Conservation (phyloP, 73 alveolate genomes). For the Symbiodinium pilosum region DNA sequence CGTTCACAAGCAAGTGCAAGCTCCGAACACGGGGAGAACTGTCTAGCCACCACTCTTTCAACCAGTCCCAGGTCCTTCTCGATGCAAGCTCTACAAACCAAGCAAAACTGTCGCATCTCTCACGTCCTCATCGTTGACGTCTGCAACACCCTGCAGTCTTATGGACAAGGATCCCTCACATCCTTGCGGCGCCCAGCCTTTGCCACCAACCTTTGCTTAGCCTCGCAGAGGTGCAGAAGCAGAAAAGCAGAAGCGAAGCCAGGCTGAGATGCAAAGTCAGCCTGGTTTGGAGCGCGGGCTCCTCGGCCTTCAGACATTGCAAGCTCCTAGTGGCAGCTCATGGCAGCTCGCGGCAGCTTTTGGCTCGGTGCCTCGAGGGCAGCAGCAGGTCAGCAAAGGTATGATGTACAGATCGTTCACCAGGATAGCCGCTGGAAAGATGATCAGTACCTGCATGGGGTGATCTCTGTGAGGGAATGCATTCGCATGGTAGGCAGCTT, state of each 20-base stretch:
- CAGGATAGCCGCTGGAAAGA: slow-evolving; percentile 65
- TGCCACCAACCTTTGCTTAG: neutral
- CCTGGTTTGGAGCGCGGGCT: no score
- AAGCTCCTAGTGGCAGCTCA: no score
- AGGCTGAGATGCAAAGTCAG: neutral
- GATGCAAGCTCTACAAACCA: no score
- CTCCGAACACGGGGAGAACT: neutral
- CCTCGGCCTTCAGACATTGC: no score
- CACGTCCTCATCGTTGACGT: neutral
- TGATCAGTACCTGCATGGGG: slow-evolving; percentile 35
- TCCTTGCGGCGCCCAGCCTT: neutral
- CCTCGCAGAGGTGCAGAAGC: no score
- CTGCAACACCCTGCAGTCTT: neutral
- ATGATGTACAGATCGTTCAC: slow-evolving; percentile 74
- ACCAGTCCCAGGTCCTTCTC: slow-evolving; percentile 10
- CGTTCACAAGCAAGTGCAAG: no score
- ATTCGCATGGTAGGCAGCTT: no score
- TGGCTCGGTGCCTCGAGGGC: no score
- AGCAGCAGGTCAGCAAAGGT: neutral
- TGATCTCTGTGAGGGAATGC: no score
- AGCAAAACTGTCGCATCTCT: neutral
- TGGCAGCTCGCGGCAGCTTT: no score
- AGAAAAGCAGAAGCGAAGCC: no score
- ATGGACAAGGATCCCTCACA: neutral
- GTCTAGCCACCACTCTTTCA: neutral